Conservation (phyloP, 148 eudicot genomes). For the Persicaria tinctoria region DNA sequence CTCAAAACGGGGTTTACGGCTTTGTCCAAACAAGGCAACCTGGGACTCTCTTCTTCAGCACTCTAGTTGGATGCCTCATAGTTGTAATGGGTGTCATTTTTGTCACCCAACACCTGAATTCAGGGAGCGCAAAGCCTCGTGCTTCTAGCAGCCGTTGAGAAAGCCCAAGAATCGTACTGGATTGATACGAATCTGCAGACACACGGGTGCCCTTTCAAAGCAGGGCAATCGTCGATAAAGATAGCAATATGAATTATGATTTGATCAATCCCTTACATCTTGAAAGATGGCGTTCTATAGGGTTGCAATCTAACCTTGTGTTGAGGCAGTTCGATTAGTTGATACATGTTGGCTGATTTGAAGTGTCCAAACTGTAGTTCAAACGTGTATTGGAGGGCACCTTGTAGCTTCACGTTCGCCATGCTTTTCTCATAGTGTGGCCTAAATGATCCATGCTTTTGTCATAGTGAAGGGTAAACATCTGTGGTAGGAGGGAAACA, state of each 20-base stretch:
- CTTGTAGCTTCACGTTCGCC: too few relatives aligned
- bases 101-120: conserved; percentile 79
- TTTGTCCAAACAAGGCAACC: conserved; percentile 98
- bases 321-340: neutral
- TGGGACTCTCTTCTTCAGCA: conserved; percentile 95
- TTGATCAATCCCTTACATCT: neutral
- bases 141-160: conserved; percentile 39
- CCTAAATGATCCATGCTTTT: too few relatives aligned
- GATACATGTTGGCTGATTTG: too few relatives aligned
- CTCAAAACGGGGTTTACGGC: conserved; percentile 82
- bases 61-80: conserved; percentile 91
- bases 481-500: too few relatives aligned
- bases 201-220: neutral
- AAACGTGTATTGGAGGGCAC: too few relatives aligned
- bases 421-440: too few relatives aligned
- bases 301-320: neutral
- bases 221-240: neutral
- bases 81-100: conserved; percentile 92
- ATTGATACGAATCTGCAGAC: neutral
- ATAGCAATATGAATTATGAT: neutral
- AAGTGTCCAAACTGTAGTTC: too few relatives aligned
- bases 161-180: neutral
- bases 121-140: conserved; percentile 73
- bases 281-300: neutral
- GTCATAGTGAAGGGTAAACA: too few relatives aligned